phyloP scores from a whole-genome alignment of 2,329 filamentous ascomycete genomes.

The Trematosphaeria pertusa region DNA sequence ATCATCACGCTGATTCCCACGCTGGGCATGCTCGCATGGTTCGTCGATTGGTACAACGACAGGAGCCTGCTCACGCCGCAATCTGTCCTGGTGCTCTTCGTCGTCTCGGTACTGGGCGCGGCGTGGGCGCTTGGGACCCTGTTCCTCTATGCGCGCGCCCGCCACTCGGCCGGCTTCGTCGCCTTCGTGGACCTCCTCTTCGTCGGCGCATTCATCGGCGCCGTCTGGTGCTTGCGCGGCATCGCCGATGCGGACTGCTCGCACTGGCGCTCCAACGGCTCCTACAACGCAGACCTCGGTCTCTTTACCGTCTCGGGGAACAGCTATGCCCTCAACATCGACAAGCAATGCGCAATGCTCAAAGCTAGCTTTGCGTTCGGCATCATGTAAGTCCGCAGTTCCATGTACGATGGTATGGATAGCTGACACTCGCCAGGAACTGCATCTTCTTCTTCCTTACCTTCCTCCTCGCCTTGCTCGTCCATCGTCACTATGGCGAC shows the following conservation, averaged over 20 bases:
- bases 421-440: slow-evolving; percentile 31
- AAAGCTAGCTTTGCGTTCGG: slow-evolving; percentile 89
- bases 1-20: slow-evolving; percentile 68
- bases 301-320: slow-evolving; percentile 64
- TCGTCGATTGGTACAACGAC: slow-evolving; percentile 65
- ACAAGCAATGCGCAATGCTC: slow-evolving; percentile 88
- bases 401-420: slow-evolving; percentile 4
- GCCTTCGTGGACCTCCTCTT: slow-evolving; percentile 68
- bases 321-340: slow-evolving; percentile 59
- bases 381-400: slow-evolving; percentile 81
- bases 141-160: slow-evolving; percentile 64
- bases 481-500: slow-evolving; percentile 56
- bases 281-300: slow-evolving; percentile 65
- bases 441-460: slow-evolving; percentile 49
- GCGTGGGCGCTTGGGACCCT: slow-evolving; percentile 68
- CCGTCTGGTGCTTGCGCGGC: slow-evolving; percentile 64
- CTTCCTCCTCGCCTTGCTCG: slow-evolving; percentile 65
- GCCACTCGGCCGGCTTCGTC: slow-evolving; percentile 66
- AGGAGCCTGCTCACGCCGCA: slow-evolving; percentile 65
- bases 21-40: slow-evolving; percentile 67
- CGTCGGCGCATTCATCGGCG: slow-evolving; percentile 68
- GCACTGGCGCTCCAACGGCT: slow-evolving; percentile 59
- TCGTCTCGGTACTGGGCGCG: slow-evolving; percentile 66
- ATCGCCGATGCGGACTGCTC: slow-evolving; percentile 72
- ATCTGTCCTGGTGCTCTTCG: slow-evolving; percentile 70